Evolutionary conservation across 2,329 filamentous ascomycete species (phyloP).

Genomic region (Tolypocladium nubicola): DNA sequence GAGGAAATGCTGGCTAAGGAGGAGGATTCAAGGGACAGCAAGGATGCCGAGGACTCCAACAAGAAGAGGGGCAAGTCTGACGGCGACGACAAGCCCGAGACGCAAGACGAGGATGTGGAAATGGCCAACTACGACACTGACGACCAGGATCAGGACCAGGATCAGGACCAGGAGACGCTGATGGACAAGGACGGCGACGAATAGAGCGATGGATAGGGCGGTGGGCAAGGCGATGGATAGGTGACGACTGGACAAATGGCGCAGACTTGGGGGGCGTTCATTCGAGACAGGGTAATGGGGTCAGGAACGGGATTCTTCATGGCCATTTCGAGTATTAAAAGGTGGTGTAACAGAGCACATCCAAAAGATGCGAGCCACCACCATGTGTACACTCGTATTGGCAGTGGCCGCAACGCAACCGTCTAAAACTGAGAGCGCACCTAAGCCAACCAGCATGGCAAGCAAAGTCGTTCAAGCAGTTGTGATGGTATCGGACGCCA

Average conservation of each 20-base stretch:
- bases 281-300: background rate
- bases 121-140: slow-evolving; percentile 37
- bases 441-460: background rate
- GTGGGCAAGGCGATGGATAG: background rate
- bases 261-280: background rate
- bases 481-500: background rate
- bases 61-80: slow-evolving; percentile 7
- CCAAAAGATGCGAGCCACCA: background rate
- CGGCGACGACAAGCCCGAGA: slow-evolving; percentile 15
- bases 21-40: slow-evolving; percentile 8
- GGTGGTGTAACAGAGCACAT: background rate
- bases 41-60: slow-evolving; percentile 13
- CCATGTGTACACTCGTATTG: background rate
- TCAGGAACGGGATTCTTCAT: background rate
- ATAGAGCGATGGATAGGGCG: slow-evolving; percentile 6
- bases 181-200: slow-evolving; percentile 23
- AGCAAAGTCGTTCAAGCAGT: background rate
- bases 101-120: slow-evolving; percentile 37
- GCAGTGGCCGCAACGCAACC: background rate
- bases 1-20: slow-evolving; percentile 14
- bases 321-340: background rate
- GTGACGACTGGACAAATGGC: background rate
- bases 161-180: slow-evolving; percentile 24
- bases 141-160: slow-evolving; percentile 22
- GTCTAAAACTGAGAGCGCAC: background rate